Base-by-base conservation (phyloP, 2,329 filamentous ascomycete species). In the Arthrobotrys entomopaga region DNA sequence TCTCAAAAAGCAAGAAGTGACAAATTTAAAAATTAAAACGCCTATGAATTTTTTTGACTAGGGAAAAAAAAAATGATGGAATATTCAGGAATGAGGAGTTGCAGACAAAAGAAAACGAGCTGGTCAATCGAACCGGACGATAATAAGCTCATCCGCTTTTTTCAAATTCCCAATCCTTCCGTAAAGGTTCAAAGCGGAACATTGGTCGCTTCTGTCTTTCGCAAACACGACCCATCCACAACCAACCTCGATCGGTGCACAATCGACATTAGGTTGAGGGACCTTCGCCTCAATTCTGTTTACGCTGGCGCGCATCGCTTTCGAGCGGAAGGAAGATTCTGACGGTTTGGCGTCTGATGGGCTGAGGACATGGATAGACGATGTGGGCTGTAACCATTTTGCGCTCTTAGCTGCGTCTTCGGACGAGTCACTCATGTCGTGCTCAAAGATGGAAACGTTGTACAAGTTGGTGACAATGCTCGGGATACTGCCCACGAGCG, bases 141-240 rank as follows among this genome's bases (percentile, higher is more conserved):
- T 58, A 11, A 75, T 29, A 13, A 75, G 38, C 22, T 75, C 71
- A 22, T 75, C 71, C 52, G 71, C 52, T n/a, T 60, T 67, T 15
- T 49, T 64, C n/a, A 63, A 8, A 29, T 59, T 65, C 8, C 69
- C 69, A 8, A 75, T 48, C 26, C 71, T 67, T 11, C 71, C 71
- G 38, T 67, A 75, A 57, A 75, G 53, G 19, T 75, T 75, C 15
- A 75, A 22, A 1, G 71, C 52, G 3, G 52, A 56, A 22, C 71
- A 67, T 22, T 56, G 71, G 38, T 67, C 65, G 22, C 59, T 75
- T 15, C 71, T 52, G 40, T 75, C 65, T 29, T 75, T 75, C 15
- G 71, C 71, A 50, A 69, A 75, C 0, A 75, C 64, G 2, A 75
- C 54, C 71, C 71, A 75, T 11, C 71, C 71, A 26, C 64, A 69